phyloP scores from a whole-genome alignment of 2,329 filamentous ascomycete genomes.

The Samsoniella hepiali region DNA sequence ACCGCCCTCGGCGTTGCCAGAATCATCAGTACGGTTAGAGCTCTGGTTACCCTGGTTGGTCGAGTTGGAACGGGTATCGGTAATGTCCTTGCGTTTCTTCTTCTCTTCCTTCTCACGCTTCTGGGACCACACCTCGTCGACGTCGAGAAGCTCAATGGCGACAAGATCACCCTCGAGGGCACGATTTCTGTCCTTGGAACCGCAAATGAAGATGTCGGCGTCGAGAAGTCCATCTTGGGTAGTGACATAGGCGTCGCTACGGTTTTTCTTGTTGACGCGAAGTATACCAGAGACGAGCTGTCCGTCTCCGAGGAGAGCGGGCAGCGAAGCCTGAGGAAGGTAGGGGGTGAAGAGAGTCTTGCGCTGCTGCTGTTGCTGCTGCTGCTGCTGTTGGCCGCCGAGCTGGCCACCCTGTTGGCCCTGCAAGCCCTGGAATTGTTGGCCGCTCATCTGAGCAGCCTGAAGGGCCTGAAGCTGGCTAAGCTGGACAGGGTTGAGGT shows the following conservation, averaged over 20 bases:
- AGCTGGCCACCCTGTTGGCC: constrained; percentile 68
- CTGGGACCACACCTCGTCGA: constrained; percentile 97
- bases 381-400: constrained; percentile 62
- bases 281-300: constrained; percentile 95
- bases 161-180: constrained; percentile 95
- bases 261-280: constrained; percentile 99
- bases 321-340: constrained; percentile 88
- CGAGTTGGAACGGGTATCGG: constrained; percentile 78
- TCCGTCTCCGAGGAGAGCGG: constrained; percentile 84
- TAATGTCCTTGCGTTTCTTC: constrained; percentile 99
- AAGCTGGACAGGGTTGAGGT: constrained; percentile 82
- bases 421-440: constrained; percentile 66
- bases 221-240: constrained; percentile 84
- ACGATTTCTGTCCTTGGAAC: constrained; percentile 97
- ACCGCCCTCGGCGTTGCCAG: constrained; percentile 69
- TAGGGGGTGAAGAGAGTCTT: constrained; percentile 99
- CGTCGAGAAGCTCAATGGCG: constrained; percentile 91
- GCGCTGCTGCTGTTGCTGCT: constrained; percentile 86
- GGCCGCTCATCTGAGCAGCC: constrained; percentile 77
- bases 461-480: constrained; percentile 90
- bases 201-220: constrained; percentile 98
- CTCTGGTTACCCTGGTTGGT: constrained; percentile 69
- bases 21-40: constrained; percentile 58
- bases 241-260: constrained; percentile 96
- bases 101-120: constrained; percentile 99